A percentile compares a stretch with the other conserved stretches of the same genome.
These are phyloP conservation scores for Anthoceros angustus DNA, from an alignment of 225 moss, liverwort and hornwort genomes.

Conservation along the genomic window DNA sequence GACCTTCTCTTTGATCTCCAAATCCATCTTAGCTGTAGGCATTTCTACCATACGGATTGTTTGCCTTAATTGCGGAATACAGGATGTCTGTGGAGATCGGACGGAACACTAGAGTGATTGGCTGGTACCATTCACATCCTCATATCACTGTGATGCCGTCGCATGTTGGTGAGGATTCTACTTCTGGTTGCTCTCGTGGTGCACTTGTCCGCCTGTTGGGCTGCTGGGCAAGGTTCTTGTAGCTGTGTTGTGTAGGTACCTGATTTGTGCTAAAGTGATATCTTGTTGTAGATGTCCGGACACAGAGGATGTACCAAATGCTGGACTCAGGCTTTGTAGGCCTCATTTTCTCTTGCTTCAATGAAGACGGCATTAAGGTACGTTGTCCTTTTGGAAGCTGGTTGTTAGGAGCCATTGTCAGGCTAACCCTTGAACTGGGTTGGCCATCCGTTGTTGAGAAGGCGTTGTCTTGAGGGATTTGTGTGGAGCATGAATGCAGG, in stretches of 20 bases:
- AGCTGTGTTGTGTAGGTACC: neutral
- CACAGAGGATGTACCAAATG: conserved; percentile 97
- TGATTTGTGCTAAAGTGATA: neutral
- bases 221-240: neutral
- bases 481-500: conserved; percentile 18
- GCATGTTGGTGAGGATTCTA: conserved; percentile 52
- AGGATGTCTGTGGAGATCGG: conserved; percentile 72
- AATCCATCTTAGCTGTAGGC: too few species aligned
- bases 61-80: conserved; percentile 27
- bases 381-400: conserved; percentile 10
- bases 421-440: too few species aligned
- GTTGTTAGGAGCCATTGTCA: neutral
- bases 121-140: conserved; percentile 98
- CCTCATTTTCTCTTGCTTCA: conserved; percentile 92
- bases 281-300: conserved; percentile 49
- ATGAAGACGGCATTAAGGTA: conserved; percentile 70
- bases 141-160: conserved; percentile 99
- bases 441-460: neutral
- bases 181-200: neutral
- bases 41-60: too few species aligned
- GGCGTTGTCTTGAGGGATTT: neutral
- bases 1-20: conserved; percentile 4
- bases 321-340: conserved; percentile 86
- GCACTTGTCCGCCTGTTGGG: neutral
- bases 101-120: conserved; percentile 72